Evolutionary conservation across 345 rosid species (phyloP).

Genomic region (Rhodamnia argentea): DNA sequence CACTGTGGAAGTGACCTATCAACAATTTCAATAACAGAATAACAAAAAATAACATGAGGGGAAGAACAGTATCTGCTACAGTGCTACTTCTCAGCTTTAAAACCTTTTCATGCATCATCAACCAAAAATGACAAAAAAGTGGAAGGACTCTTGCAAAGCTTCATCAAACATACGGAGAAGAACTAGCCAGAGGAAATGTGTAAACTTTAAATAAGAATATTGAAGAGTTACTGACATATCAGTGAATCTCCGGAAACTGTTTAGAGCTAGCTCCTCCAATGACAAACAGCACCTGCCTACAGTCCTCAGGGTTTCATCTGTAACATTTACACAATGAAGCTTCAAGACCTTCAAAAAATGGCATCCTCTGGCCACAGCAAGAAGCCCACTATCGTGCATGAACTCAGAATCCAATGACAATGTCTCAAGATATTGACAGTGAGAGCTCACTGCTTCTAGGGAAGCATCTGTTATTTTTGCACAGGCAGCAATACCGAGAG

Average conservation of each 20-base stretch:
- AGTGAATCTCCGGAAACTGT: conserved; percentile 69
- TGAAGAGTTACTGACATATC: conserved; percentile 46
- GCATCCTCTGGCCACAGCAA: conserved; percentile 74
- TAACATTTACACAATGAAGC: conserved; percentile 66
- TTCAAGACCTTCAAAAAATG: conserved; percentile 52
- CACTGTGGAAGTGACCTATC: background rate
- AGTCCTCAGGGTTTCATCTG: conserved; percentile 59
- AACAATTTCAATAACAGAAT: background rate
- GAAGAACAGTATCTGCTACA: background rate
- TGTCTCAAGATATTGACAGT: conserved; percentile 54
- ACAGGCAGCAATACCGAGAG: conserved; percentile 81
- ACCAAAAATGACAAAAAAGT: background rate
- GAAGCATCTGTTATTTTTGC: conserved; percentile 66
- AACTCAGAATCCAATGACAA: conserved; percentile 75
- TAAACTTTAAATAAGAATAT: background rate
- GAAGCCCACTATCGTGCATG: conserved; percentile 58
- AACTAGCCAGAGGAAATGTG: background rate
- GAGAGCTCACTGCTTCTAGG: conserved; percentile 60
- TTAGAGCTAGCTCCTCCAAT: conserved; percentile 64
- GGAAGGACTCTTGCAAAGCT: background rate
- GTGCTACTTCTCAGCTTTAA: background rate
- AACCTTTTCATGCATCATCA: background rate
- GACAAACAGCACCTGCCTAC: conserved; percentile 55
- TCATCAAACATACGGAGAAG: background rate
- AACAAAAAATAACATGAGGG: background rate